Evolutionary conservation across 257 asterid genomes (phyloP).

Genomic region (Solanum habrochaites): DNA sequence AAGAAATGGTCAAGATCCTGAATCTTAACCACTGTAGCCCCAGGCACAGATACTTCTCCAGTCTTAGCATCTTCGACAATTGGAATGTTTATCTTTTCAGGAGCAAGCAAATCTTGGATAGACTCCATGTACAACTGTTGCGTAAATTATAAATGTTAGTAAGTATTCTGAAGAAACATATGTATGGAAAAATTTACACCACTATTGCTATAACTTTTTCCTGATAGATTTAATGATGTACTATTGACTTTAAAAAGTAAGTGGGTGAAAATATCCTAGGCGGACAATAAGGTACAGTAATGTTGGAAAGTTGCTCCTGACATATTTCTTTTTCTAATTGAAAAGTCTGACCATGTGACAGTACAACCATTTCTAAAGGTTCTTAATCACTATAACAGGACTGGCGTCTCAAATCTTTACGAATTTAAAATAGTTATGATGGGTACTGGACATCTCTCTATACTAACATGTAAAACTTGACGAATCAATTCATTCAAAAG

Average conservation of each 20-base stretch:
- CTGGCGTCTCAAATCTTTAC: background rate
- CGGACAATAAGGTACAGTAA: background rate
- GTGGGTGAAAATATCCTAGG: background rate
- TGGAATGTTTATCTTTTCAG: constrained; percentile 68
- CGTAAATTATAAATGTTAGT: background rate
- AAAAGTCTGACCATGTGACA: background rate
- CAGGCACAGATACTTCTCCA: constrained; percentile 77
- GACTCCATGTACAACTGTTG: constrained; percentile 80
- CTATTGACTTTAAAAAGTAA: background rate
- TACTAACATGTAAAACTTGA: background rate
- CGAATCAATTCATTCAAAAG: background rate
- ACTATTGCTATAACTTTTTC: background rate
- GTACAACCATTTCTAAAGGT: background rate
- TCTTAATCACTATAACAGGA: background rate
- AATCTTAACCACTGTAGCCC: constrained; percentile 60
- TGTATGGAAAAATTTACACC: background rate
- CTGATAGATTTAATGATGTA: background rate
- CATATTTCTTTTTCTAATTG: background rate
- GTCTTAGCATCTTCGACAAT: constrained; percentile 77
- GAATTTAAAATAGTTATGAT: background rate
- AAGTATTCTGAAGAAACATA: background rate
- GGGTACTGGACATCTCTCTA: background rate
- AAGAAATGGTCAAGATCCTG: constrained; percentile 57
- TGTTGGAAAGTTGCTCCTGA: background rate
- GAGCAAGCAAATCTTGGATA: constrained; percentile 89